These are phyloP conservation scores for Penicillium nucicola DNA, from an alignment of 495 filamentous ascomycete species.

Conservation along the genomic window DNA sequence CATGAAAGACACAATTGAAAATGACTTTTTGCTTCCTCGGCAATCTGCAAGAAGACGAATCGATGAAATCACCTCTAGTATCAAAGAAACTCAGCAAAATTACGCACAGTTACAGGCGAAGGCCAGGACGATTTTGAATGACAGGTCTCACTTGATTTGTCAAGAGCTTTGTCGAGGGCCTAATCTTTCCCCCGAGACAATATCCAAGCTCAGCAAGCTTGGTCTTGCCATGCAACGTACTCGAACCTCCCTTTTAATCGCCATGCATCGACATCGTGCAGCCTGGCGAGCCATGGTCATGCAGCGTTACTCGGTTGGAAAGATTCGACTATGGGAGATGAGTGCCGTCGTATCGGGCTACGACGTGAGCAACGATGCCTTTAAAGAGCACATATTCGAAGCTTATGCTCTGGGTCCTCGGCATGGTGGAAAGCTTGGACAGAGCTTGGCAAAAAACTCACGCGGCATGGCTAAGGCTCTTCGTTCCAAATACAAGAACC, in stretches of 20 bases:
- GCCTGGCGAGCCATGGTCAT: not conserved
- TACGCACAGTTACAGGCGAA: slow-evolving; percentile 5
- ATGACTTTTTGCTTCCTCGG: slow-evolving; percentile 17
- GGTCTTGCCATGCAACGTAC: too few relatives aligned
- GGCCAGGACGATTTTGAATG: not conserved
- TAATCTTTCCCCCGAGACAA: too few relatives aligned
- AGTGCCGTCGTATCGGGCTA: not conserved
- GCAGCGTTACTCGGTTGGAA: not conserved
- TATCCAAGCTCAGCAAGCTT: not conserved
- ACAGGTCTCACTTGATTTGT: not conserved
- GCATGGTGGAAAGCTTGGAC: too few relatives aligned
- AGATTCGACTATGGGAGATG: not conserved
- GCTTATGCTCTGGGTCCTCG: not conserved
- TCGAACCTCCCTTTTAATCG: too few relatives aligned
- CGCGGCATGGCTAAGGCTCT: not conserved
- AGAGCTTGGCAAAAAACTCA: too few relatives aligned
- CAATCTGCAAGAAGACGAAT: slow-evolving; percentile 15
- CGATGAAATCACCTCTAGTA: slow-evolving; percentile 1
- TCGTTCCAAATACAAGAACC: not conserved
- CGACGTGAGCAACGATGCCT: too few relatives aligned
- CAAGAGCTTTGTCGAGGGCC: too few relatives aligned
- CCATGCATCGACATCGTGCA: not conserved
- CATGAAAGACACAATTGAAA: not conserved
- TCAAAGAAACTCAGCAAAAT: not conserved
- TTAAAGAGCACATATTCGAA: too few relatives aligned